Percentiles rank a stretch among this genome's conserved stretches.
These are phyloP conservation scores for Phlegmacium glaucopus DNA, from an alignment of 768 basidiomycete species.

Conservation along the genomic window DNA sequence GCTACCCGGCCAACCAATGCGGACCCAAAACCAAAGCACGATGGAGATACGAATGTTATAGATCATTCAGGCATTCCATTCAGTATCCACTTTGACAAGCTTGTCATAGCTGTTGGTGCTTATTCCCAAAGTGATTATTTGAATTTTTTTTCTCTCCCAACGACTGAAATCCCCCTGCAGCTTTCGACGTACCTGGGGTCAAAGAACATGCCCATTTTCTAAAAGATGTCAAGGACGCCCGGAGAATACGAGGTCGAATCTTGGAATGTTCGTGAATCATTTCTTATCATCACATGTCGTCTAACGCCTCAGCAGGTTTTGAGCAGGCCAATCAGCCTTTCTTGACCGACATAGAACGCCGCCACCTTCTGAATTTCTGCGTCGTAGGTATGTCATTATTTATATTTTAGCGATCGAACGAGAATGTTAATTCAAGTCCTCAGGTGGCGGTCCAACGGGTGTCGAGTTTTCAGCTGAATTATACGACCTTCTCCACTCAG, in stretches of 20 bases:
- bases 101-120: conserved; percentile 82
- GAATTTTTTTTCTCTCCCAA: not conserved
- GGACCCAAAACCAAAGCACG: conserved; percentile 18
- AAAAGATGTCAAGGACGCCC: conserved; percentile 75
- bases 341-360: conserved; percentile 68
- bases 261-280: conserved; percentile 56
- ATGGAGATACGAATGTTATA: conserved; percentile 8
- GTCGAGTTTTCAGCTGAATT: conserved; percentile 85
- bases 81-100: conserved; percentile 68
- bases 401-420: not conserved
- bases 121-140: conserved; percentile 70
- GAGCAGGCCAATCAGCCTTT: conserved; percentile 85
- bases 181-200: conserved; percentile 71
- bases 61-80: conserved; percentile 34
- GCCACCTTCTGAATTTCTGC: conserved; percentile 79
- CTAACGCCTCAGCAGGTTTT: conserved; percentile 45
- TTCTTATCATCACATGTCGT: not conserved
- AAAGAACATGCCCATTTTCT: conserved; percentile 82
- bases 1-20: conserved; percentile 47
- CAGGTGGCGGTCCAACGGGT: conserved; percentile 76
- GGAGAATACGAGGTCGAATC: conserved; percentile 65
- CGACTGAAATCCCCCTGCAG: conserved; percentile 26
- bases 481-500: conserved; percentile 70
- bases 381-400: conserved; percentile 60
- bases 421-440: conserved; percentile 1